These are phyloP conservation scores for Pythium brassicae DNA, from an alignment of 352 stramenopile genomes.

Conservation along the genomic window DNA sequence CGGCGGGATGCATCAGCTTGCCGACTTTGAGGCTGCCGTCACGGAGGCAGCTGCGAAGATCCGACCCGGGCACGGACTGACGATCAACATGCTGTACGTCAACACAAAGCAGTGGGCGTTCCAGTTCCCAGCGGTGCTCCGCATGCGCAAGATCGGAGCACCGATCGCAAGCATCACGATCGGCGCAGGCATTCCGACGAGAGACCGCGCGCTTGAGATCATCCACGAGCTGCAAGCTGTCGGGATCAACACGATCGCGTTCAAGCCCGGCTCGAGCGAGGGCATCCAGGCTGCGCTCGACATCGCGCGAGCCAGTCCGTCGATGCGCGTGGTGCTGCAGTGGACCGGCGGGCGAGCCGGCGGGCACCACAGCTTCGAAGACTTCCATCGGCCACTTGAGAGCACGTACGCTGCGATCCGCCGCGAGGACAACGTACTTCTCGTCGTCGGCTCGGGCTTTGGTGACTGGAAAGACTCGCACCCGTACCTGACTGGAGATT, in stretches of 20 bases:
- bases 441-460: conserved; percentile 85
- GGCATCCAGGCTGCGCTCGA: conserved; percentile 75
- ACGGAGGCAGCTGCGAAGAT: conserved; percentile 67
- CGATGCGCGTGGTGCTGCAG: conserved; percentile 83
- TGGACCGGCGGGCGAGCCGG: conserved; percentile 84
- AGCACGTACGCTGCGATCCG: conserved; percentile 75
- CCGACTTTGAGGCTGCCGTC: conserved; percentile 71
- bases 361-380: conserved; percentile 87
- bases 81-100: conserved; percentile 89
- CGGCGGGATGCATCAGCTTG: conserved; percentile 59
- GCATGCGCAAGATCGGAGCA: conserved; percentile 68
- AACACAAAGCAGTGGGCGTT: conserved; percentile 89
- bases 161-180: conserved; percentile 89
- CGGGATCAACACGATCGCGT: conserved; percentile 77
- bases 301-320: conserved; percentile 40
- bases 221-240: conserved; percentile 53
- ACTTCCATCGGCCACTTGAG: conserved; percentile 81
- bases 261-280: conserved; percentile 81
- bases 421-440: conserved; percentile 71
- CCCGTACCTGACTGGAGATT: conserved; percentile 81
- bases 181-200: conserved; percentile 75
- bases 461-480: conserved; percentile 80
- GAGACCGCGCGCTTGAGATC: conserved; percentile 76
- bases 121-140: conserved; percentile 86
- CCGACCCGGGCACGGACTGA: conserved; percentile 64